Percentiles rank a stretch among this genome's conserved stretches.
These are phyloP conservation scores for Lactifluus volemus DNA, from an alignment of 768 basidiomycete species.

Conservation along the genomic window DNA sequence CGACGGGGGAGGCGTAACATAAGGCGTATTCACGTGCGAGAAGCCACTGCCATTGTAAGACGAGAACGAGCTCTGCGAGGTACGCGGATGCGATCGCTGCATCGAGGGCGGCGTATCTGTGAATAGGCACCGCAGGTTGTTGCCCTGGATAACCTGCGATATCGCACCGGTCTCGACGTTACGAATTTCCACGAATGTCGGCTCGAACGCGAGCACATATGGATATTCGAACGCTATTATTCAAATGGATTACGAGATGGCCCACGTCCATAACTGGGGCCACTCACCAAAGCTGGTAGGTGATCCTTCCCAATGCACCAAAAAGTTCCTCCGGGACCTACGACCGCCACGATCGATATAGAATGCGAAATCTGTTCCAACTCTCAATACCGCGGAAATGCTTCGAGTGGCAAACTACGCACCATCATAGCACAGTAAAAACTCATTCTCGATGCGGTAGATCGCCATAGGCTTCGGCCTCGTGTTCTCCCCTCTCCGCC, in stretches of 20 bases:
- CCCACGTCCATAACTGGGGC: background rate
- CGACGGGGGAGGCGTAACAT: background rate
- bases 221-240: constrained; percentile 87
- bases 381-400: background rate
- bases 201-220: constrained; percentile 94
- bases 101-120: constrained; percentile 88
- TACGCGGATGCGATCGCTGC: constrained; percentile 45
- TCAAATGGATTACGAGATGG: background rate
- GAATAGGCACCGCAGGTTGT: constrained; percentile 83
- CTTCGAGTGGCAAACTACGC: constrained; percentile 22
- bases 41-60: constrained; percentile 5
- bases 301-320: constrained; percentile 93
- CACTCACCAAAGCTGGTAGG: constrained; percentile 89
- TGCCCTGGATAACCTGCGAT: constrained; percentile 92
- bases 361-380: constrained; percentile 82
- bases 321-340: constrained; percentile 83
- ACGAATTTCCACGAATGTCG: constrained; percentile 92
- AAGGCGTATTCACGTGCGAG: background rate
- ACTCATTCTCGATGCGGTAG: constrained; percentile 94
- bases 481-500: constrained; percentile 72
- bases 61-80: constrained; percentile 15
- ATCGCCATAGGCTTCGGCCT: constrained; percentile 92
- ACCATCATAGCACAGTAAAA: constrained; percentile 97
- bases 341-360: constrained; percentile 97
- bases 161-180: constrained; percentile 89